Evolutionary conservation across 495 filamentous ascomycete genomes (phyloP), one percentile per base, ranked within the genome.

Genomic region (Penicillium herquei): DNA sequence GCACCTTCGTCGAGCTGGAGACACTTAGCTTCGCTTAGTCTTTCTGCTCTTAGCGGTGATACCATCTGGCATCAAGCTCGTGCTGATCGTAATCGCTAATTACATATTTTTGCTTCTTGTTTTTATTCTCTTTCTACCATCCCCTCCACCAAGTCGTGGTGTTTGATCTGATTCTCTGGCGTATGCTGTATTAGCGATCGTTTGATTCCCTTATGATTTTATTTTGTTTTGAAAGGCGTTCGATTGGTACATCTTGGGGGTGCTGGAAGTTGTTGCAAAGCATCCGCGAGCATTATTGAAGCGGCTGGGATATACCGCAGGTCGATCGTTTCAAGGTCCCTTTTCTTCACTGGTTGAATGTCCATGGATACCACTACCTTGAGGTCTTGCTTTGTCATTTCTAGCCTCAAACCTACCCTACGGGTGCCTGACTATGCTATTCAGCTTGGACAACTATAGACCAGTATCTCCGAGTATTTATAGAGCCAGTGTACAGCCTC

Each of bases 11-110:
- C 72, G 9, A 71, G 59, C 50, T 76, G 74, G 75, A 62, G 73
- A 35, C 75, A 76, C 44, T 58, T 76, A 49, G 67, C 75, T 13
- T 73, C 77, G 0, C 52, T 79, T 7, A 81, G 74, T 54, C 71
- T 78, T 43, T 79, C 77, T 6, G 75, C 75, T 7, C 72, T 82
- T 7, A 81, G 70, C 46, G 79, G 79, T 8, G 78, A 81, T 50
- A 75, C 71, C 8, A 76, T 77, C 35, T 78, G 79, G 74, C 76
- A 79, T 52, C 78, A 78, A 55, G 66, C 68, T 51, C 70, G 69
- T 57, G 62, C 67, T 13, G 75, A 82, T 48, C 70, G 75, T 37
- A 75, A 73, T 50, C 61, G 73, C 62, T 82, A 65, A 72, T 35
- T 16, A 39, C 41, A 8, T 46, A 31, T 26, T 33, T 32, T 52